Conservation (phyloP, 2,329 filamentous ascomycete genomes). For the Claviceps purpurea region DNA sequence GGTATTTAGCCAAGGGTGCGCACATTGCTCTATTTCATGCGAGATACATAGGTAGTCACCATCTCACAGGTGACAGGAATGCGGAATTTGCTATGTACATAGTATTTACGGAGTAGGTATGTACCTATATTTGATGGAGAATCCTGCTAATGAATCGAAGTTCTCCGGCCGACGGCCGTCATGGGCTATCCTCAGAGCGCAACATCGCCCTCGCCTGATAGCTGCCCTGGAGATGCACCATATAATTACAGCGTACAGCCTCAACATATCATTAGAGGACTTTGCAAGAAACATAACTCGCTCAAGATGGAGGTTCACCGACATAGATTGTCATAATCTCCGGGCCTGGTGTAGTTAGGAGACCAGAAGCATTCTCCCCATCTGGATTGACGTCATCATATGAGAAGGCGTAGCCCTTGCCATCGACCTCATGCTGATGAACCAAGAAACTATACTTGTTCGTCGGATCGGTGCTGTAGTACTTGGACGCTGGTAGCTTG, state of each 20-base stretch:
- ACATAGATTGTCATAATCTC: slow-evolving; percentile 17
- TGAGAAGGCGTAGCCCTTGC: slow-evolving; percentile 50
- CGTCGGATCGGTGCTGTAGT: slow-evolving; percentile 32
- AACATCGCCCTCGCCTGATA: neutral
- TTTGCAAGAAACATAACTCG: neutral
- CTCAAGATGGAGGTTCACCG: slow-evolving; percentile 9
- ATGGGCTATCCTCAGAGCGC: neutral
- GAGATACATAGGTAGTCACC: too few relatives aligned
- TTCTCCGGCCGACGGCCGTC: neutral
- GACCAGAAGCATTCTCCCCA: slow-evolving; percentile 36
- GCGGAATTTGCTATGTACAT: too few relatives aligned
- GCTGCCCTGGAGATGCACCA: neutral
- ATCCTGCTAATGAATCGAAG: neutral
- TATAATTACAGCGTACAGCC: neutral
- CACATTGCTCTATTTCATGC: too few relatives aligned
- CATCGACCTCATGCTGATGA: slow-evolving; percentile 45
- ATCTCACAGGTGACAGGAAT: too few relatives aligned
- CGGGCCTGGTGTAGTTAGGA: slow-evolving; percentile 14
- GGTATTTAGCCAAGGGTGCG: neutral
- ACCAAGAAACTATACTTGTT: slow-evolving; percentile 48
- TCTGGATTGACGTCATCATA: slow-evolving; percentile 55
- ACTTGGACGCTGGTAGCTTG: slow-evolving; percentile 19
- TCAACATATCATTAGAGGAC: neutral
- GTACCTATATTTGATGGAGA: too few relatives aligned
- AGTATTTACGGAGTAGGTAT: too few relatives aligned